A percentile compares a stretch with the other conserved stretches of the same genome.
Conservation (phyloP, 768 basidiomycete genomes). For the Psilocybe sp. region DNA sequence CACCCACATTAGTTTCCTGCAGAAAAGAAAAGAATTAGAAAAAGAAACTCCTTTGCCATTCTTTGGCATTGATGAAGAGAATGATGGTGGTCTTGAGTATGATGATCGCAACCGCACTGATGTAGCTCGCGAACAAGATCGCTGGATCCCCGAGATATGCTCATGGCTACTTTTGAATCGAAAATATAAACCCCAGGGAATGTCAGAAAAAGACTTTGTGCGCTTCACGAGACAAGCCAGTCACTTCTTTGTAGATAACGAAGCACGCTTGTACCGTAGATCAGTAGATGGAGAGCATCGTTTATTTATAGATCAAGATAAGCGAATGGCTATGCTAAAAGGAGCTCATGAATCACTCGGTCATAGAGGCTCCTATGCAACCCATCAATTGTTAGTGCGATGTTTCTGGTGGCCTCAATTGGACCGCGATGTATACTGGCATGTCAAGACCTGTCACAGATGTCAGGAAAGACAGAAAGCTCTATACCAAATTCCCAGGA, state of each 20-base stretch:
- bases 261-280: slow-evolving; percentile 13
- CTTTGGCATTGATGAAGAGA: too few relatives aligned
- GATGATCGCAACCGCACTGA: not conserved
- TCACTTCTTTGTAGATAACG: slow-evolving; percentile 18
- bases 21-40: too few relatives aligned
- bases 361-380: slow-evolving; percentile 22
- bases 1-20: too few relatives aligned
- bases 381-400: slow-evolving; percentile 8
- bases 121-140: not conserved
- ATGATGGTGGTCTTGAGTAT: not conserved
- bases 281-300: slow-evolving; percentile 10
- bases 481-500: slow-evolving; percentile 15
- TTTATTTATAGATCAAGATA: slow-evolving; percentile 15
- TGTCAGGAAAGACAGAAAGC: slow-evolving; percentile 20
- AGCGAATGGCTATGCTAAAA: slow-evolving; percentile 18
- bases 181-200: too few relatives aligned
- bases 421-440: slow-evolving; percentile 21
- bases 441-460: slow-evolving; percentile 17
- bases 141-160: not conserved
- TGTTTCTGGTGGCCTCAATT: slow-evolving; percentile 28
- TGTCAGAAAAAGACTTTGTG: not conserved
- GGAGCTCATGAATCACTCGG: slow-evolving; percentile 20
- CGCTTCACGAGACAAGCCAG: not conserved
- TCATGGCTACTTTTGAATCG: too few relatives aligned
- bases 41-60: too few relatives aligned